phyloP scores from a whole-genome alignment of 176 grass and related monocot species.

The Carex scoparia region DNA sequence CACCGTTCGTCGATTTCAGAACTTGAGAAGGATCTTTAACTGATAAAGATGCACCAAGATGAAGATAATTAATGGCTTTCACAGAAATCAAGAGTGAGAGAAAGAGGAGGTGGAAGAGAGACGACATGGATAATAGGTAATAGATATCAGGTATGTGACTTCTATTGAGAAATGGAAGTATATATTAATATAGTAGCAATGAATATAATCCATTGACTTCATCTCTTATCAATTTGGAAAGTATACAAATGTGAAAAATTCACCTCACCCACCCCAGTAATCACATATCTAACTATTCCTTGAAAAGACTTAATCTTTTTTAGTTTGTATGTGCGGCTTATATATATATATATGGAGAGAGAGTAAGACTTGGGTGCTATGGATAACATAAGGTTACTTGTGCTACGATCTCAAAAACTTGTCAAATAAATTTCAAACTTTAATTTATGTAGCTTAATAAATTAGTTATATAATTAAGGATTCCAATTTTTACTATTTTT shows the following conservation, averaged over 20 bases:
- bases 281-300: not conserved
- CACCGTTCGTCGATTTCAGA: not conserved
- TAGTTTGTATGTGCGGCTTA: not conserved
- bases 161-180: not conserved
- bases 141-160: not conserved
- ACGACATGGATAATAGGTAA: not conserved
- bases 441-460: too few relatives aligned
- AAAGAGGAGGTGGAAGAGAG: not conserved
- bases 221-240: not conserved
- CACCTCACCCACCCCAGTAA: not conserved
- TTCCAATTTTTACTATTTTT: too few relatives aligned
- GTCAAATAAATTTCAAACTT: too few relatives aligned
- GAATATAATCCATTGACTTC: not conserved
- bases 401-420: too few relatives aligned
- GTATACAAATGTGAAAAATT: not conserved
- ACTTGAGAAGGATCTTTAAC: conserved; percentile 16
- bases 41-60: conserved; percentile 10
- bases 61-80: not conserved
- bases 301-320: not conserved
- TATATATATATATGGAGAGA: too few relatives aligned
- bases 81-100: not conserved
- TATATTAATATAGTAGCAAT: too few relatives aligned
- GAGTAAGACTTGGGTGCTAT: too few relatives aligned
- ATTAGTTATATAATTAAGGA: too few relatives aligned
- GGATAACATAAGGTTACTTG: too few relatives aligned